These are phyloP conservation scores for Spathaspora gorwiae DNA, from an alignment of 805 yeast species.

Conservation along the genomic window DNA sequence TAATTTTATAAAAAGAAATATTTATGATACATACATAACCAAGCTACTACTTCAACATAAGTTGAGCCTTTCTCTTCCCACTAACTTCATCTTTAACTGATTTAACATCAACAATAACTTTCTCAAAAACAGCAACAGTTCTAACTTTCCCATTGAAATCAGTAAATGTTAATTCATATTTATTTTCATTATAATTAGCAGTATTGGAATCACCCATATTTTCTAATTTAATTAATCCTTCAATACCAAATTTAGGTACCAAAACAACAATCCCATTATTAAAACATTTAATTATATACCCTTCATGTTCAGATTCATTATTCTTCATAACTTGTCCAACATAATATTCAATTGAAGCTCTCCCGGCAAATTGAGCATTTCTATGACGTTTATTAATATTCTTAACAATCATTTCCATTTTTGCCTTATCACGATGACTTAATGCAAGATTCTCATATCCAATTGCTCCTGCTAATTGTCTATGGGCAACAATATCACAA, in stretches of 20 bases:
- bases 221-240: constrained; percentile 83
- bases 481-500: constrained; percentile 95
- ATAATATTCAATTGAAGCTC: constrained; percentile 95
- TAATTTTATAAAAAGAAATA: no score
- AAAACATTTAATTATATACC: constrained; percentile 87
- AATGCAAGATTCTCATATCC: constrained; percentile 83
- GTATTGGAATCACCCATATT: constrained; percentile 61
- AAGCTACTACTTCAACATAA: constrained; percentile 54
- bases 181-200: constrained; percentile 72
- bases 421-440: constrained; percentile 79
- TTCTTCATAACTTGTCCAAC: constrained; percentile 97
- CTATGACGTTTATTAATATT: constrained; percentile 93
- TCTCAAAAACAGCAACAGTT: constrained; percentile 72
- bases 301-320: constrained; percentile 75
- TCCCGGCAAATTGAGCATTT: constrained; percentile 97
- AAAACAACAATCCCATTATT: constrained; percentile 91
- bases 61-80: constrained; percentile 88
- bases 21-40: no score
- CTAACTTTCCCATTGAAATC: constrained; percentile 40
- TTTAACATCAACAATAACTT: constrained; percentile 75
- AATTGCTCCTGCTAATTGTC: constrained; percentile 97
- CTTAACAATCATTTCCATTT: constrained; percentile 83
- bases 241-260: constrained; percentile 95
- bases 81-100: constrained; percentile 81
- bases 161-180: constrained; percentile 62